Conservation (phyloP, 164 flowering plant species). For the Aristolochia fimbriata region DNA sequence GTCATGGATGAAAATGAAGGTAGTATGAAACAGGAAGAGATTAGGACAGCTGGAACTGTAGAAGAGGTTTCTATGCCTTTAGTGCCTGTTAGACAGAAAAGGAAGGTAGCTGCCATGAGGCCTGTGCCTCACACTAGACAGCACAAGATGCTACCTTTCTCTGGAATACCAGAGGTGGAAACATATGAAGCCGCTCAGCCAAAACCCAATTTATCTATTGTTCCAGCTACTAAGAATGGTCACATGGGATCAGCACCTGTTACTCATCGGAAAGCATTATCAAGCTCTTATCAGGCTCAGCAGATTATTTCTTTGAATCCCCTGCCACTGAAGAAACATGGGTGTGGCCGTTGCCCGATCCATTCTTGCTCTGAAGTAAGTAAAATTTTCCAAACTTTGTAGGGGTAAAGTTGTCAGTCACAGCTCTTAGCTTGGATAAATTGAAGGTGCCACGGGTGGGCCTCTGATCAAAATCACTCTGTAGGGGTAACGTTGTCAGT, state of each 20-base stretch:
- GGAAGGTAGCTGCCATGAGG: conserved; percentile 79
- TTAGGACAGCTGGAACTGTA: conserved; percentile 10
- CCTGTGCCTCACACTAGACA: conserved; percentile 79
- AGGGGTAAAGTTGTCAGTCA: too few relatives aligned
- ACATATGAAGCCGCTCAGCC: conserved; percentile 38
- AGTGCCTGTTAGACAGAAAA: conserved; percentile 27
- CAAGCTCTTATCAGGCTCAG: conserved; percentile 71
- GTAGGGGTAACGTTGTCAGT: too few relatives aligned
- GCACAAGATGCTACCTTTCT: conserved; percentile 69
- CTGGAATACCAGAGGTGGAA: conserved; percentile 44
- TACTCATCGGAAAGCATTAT: conserved; percentile 47
- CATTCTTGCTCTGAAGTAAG: conserved; percentile 87
- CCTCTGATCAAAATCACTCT: too few relatives aligned
- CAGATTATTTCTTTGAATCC: conserved; percentile 88
- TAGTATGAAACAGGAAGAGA: conserved; percentile 11
- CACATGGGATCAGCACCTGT: conserved; percentile 33
- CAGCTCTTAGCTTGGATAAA: too few relatives aligned
- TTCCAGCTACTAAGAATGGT: conserved; percentile 44
- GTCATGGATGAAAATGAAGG: conserved; percentile 10
- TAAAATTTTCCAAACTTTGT: background rate
- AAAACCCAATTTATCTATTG: conserved; percentile 32
- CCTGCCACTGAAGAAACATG: conserved; percentile 93
- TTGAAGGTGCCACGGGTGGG: too few relatives aligned
- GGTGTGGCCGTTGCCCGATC: conserved; percentile 81
- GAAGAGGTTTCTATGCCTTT: conserved; percentile 16